Base-by-base conservation (phyloP, 257 asterid species). In the Handroanthus guayacan region DNA sequence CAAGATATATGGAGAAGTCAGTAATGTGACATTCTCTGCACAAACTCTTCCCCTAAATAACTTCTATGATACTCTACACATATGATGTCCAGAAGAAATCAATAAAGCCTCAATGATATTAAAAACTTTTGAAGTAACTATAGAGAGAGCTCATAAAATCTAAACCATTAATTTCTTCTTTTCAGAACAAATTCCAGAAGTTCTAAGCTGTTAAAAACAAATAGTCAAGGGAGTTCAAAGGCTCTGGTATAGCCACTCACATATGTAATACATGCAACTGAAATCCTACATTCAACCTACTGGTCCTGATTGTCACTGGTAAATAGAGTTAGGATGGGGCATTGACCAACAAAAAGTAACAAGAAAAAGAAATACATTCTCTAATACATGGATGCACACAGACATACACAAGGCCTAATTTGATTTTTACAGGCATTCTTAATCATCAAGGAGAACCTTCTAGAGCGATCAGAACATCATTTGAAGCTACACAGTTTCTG, bases 241-340 rank as follows among this genome's bases (percentile, higher is more conserved):
- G 13, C 43, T 63, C 68, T 63, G 9, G 36, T 68, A 17, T 71
- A 11, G 63, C 51, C 58, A 66, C 45, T 69, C 39, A 34, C 43
- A 74, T 75, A 41, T 20, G 62, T 57, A 73, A 63, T 58, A 64
- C 62, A 68, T 56, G 62, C 58, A 61, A 62, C 48, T 62, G 6
- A 37, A 61, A 17, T 20, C 39, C 5, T 61, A 61, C 45, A 61
- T 17, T 60, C 20, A 17, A 62, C 62, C 8, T 16, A 37, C 74
- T 75, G 78, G 16, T 39, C 54, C 60, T 44, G 55, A 57, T 37
- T 5, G 52, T 64, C 57, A 16, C 1, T 13, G 13, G n/a, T n/a
- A 63, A 17, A 64, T 13, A 62, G 62, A 47, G 51, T 36, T 48
- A n/a, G 58, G 50, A 12, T 48, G 13, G 43, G 44, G 44, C 60